Percentiles rank a stretch among this genome's conserved stretches.
Evolutionary conservation across 495 filamentous ascomycete species (phyloP).

Genomic region (Niebla homalea): DNA sequence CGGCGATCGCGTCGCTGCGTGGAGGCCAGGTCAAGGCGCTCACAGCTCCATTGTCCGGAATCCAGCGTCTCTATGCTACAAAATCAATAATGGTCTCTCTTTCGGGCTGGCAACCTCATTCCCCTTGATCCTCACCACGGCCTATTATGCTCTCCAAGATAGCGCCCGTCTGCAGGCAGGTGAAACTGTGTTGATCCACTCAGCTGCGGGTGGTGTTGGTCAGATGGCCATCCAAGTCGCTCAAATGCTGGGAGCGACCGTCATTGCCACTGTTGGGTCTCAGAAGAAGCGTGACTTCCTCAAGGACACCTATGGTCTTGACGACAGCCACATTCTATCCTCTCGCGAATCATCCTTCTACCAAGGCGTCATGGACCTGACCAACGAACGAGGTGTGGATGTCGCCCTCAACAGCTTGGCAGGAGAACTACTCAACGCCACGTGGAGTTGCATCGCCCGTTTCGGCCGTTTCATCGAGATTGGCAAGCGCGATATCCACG

Average conservation of each 20-base stretch:
- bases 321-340: slow-evolving; percentile 34
- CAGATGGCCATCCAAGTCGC: slow-evolving; percentile 10
- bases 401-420: slow-evolving; percentile 43
- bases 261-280: slow-evolving; percentile 34
- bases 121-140: slow-evolving; percentile 24
- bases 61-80: slow-evolving; percentile 13
- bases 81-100: slow-evolving; percentile 11
- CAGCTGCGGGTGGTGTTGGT: slow-evolving; percentile 26
- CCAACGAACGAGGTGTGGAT: slow-evolving; percentile 38
- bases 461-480: slow-evolving; percentile 42
- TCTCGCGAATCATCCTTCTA: slow-evolving; percentile 33
- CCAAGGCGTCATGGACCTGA: slow-evolving; percentile 29
- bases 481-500: slow-evolving; percentile 29
- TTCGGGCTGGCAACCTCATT: slow-evolving; percentile 19
- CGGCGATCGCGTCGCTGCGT: slow-evolving; percentile 17
- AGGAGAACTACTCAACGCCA: slow-evolving; percentile 33
- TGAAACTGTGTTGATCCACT: slow-evolving; percentile 30
- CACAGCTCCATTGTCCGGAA: slow-evolving; percentile 17
- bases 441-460: slow-evolving; percentile 41
- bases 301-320: slow-evolving; percentile 21
- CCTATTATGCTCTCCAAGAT: slow-evolving; percentile 23
- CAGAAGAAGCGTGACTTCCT: slow-evolving; percentile 29
- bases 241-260: slow-evolving; percentile 15
- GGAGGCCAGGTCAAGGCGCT: slow-evolving; percentile 17
- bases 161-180: slow-evolving; percentile 20